Percentiles rank a stretch among this genome's conserved stretches.
Conservation (phyloP, 2,329 filamentous ascomycete genomes). For the Colletotrichum sp. region DNA sequence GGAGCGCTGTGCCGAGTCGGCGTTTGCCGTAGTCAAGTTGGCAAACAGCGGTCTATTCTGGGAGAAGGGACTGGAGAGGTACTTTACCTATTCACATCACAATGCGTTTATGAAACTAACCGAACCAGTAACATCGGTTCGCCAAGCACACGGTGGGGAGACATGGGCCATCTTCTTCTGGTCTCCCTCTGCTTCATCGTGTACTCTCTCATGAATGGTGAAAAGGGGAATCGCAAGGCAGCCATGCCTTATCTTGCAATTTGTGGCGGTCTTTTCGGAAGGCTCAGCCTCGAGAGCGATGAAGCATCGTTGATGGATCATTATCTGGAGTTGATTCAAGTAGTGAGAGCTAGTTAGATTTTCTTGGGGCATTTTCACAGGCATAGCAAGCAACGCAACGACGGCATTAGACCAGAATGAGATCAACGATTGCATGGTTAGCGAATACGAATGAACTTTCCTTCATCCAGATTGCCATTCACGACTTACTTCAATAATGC, state of each 20-base stretch:
- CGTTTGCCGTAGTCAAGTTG: constrained; percentile 7
- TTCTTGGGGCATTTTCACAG: neutral
- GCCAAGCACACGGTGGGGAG: neutral
- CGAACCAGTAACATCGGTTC: neutral
- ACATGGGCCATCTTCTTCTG: constrained; percentile 11
- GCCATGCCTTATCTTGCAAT: constrained; percentile 12
- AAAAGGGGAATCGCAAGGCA: neutral
- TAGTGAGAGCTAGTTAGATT: neutral
- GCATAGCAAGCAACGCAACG: neutral
- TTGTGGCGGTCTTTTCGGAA: constrained; percentile 4
- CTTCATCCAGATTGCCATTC: neutral
- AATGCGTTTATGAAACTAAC: neutral
- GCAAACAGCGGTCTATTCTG: constrained; percentile 5
- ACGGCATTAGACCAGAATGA: neutral
- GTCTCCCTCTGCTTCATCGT: constrained; percentile 16
- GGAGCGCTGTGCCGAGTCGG: constrained; percentile 6
- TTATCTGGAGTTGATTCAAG: constrained; percentile 6
- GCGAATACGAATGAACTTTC: neutral
- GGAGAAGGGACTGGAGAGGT: constrained; percentile 8
- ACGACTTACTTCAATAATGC: neutral
- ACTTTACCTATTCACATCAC: neutral
- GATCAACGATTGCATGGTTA: neutral
- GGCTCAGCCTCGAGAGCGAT: neutral
- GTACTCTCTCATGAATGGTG: constrained; percentile 4
- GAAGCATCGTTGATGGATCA: constrained; percentile 5